Conservation (phyloP, 2,329 filamentous ascomycete genomes). For the Aspergillus tanneri region DNA sequence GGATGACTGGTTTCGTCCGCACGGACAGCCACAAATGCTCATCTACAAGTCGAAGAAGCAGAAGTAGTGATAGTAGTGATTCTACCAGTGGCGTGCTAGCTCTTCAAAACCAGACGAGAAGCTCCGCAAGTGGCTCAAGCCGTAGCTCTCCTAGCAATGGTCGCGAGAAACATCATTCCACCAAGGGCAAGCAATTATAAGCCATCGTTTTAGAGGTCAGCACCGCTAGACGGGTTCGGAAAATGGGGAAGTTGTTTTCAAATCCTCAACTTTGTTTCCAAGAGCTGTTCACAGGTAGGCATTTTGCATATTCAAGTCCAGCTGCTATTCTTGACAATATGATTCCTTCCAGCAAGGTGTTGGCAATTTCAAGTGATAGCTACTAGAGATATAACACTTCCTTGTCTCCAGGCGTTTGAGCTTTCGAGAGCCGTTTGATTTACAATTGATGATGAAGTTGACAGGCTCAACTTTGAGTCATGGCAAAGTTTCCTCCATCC, state of each 20-base stretch:
- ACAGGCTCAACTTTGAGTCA: slow-evolving; percentile 6
- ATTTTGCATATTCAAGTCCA: neutral
- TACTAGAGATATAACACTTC: neutral
- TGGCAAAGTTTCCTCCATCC: neutral
- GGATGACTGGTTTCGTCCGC: slow-evolving; percentile 36
- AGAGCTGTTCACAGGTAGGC: neutral
- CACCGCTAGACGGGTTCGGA: too few species aligned
- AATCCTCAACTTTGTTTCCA: neutral
- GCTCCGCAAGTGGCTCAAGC: slow-evolving; percentile 16
- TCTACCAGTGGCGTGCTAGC: slow-evolving; percentile 24
- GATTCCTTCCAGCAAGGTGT: slow-evolving; percentile 4
- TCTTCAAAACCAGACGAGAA: slow-evolving; percentile 20
- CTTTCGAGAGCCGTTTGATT: slow-evolving; percentile 9
- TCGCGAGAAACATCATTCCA: slow-evolving; percentile 1
- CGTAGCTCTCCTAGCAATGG: neutral
- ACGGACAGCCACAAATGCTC: slow-evolving; percentile 21
- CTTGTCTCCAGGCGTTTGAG: slow-evolving; percentile 8
- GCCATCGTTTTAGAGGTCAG: neutral
- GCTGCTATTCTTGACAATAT: neutral
- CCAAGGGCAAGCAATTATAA: neutral
- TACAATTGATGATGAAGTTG: slow-evolving; percentile 5
- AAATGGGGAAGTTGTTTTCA: too few species aligned
- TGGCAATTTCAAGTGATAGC: neutral
- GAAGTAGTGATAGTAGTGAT: slow-evolving; percentile 28
- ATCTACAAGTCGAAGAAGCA: slow-evolving; percentile 28